Evolutionary conservation across 2,329 filamentous ascomycete species (phyloP), one percentile per base, ranked within the genome.

Genomic region (Tolypocladium amazonense): DNA sequence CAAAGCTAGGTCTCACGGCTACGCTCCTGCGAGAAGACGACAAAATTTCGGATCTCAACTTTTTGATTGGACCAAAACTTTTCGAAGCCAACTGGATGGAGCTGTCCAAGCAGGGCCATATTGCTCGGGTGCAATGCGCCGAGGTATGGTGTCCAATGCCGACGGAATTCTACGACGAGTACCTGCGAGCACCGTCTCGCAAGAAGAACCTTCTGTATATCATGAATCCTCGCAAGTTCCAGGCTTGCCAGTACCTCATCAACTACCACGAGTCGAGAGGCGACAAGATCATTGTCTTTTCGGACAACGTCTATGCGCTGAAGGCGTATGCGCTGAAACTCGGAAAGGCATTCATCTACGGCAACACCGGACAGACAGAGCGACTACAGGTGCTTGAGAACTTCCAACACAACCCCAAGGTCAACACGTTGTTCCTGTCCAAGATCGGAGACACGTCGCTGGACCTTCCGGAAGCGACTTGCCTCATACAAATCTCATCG

Each of bases 41-140:
- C 79, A 97, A 97, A 77, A 99, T 99, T 70, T 90, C 90, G 33
- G 92, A 97, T 78, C 76, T 99, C 54, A 99, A 99, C 73, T 99
- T 97, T 71, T 77, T 99, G 61, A 97, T 99, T 68, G 94, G 94
- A 0, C 94, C 94, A 0, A 99, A 99, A 73, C 80, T 99, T 0
- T 99, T 96, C 71, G 94, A 99, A 74, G 94, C 94, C 35, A 99
- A 99, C 72, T 99, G 94, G 94, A 96, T 97, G 87, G 94, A 99
- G 73, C 83, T 99, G 47, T 94, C 93, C 1, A 90, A 97, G 69
- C 92, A 97, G 74, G 94, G 94, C 0, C 92, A 97, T 70, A 99
- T 99, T 72, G 94, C 94, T 41, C 88, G 91, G 66, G 94, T 99
- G 2, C 94, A 99, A 73, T 99, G 94, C 73, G 94, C 94, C 18